Evolutionary conservation across 495 filamentous ascomycete genomes (phyloP), one percentile per base, ranked within the genome.

Genomic region (Trichoderma asperelloides): DNA sequence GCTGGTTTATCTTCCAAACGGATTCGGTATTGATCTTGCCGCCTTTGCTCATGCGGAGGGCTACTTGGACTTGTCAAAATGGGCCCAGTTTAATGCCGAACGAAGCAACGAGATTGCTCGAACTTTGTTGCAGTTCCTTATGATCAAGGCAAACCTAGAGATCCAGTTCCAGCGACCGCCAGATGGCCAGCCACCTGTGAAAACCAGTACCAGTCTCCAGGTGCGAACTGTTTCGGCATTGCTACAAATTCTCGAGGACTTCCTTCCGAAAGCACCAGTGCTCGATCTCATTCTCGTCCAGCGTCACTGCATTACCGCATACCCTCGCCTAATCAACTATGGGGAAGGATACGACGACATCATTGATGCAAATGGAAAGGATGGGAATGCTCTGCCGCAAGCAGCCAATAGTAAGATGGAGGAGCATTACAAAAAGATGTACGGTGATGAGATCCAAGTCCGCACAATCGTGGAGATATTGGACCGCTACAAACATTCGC

Each of bases 321-420:
- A 96, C 70, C 95, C 95, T n/a, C 84, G 95, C 63, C 81, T 99
- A 55, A 96, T 98, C 77, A 98, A 97, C 72, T 96, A 96, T 72
- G 94, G 93, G 1, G 91, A 96, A 78, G 91, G 89, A 9, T 90
- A 88, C 68, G 92, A 97, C 76, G 90, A 94, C 55, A 89, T 95
- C 47, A 91, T 96, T 69, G 90, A 97, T 72, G 82, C 84, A 23
- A 95, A 96, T 71, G 90, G 93, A 39, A 82, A 88, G 68, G 84
- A 89, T 57, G 87, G 88, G 5, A 96, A 98, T 73, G 82, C 84
- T 0, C 80, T 99, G 25, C 87, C 93, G 0, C 80, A 84, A n/a
- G 85, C 85, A 25, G 88, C 93, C 28, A 90, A 96, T 69, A 87
- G 85, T 68, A 87, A 91, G 73, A 99, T 99, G 95, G 92, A 97